These are phyloP conservation scores for Gamsiella multidivaricata DNA, from an alignment of 192 early-diverging fungal species.

Conservation along the genomic window DNA sequence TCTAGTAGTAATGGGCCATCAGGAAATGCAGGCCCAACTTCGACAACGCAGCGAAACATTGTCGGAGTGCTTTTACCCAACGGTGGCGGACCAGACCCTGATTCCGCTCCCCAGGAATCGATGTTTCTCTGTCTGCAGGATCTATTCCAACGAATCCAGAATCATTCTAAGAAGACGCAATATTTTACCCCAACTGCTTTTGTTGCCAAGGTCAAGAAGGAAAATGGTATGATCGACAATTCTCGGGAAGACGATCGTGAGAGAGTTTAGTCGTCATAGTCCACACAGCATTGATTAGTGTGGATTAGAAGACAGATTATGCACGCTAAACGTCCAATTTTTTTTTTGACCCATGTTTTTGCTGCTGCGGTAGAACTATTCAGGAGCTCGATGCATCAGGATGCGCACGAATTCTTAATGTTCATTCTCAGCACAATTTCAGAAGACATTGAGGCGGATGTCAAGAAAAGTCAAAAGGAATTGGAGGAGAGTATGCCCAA, in stretches of 20 bases:
- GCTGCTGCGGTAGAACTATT: slow-evolving; percentile 94
- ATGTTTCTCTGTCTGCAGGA: slow-evolving; percentile 88
- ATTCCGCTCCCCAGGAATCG: slow-evolving; percentile 76
- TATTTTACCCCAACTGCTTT: slow-evolving; percentile 87
- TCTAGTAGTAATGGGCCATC: slow-evolving; percentile 22
- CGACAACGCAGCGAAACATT: slow-evolving; percentile 25
- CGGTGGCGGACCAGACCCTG: slow-evolving; percentile 57
- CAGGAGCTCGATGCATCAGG: slow-evolving; percentile 94
- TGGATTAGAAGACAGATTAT: no score
- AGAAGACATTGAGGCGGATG: slow-evolving; percentile 81
- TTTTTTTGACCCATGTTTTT: no score
- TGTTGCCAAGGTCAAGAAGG: slow-evolving; percentile 89
- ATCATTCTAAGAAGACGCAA: slow-evolving; percentile 85
- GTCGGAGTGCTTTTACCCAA: slow-evolving; percentile 45
- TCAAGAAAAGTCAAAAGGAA: slow-evolving; percentile 62
- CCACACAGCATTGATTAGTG: no score
- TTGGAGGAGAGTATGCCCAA: slow-evolving; percentile 30
- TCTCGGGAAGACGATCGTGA: no score
- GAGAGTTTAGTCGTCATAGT: no score
- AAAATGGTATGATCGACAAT: slow-evolving; percentile 75
- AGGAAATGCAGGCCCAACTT: slow-evolving; percentile 13
- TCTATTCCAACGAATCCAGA: slow-evolving; percentile 85
- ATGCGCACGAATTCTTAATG: slow-evolving; percentile 98
- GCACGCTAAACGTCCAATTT: slow-evolving; percentile 5
- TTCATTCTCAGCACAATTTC: slow-evolving; percentile 92